Percentiles rank a stretch among this genome's conserved stretches.
Conservation (phyloP, 1,139 yeast species). For the Geotrichum klebahnii region DNA sequence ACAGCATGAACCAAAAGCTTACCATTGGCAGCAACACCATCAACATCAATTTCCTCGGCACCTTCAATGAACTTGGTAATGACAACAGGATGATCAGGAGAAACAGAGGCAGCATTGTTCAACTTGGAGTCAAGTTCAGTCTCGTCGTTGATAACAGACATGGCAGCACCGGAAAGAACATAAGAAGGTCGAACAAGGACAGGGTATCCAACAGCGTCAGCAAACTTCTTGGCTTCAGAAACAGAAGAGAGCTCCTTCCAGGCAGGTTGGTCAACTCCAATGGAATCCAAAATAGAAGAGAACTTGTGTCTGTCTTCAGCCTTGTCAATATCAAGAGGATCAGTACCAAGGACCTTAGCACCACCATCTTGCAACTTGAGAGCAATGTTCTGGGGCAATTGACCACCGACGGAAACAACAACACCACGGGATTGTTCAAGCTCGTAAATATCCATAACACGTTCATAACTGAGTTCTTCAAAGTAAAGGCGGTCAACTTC, state of each 20-base stretch:
- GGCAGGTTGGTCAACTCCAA: constrained; percentile 98
- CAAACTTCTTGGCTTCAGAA: constrained; percentile 89
- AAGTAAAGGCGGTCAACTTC: constrained; percentile 97
- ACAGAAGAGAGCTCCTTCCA: constrained; percentile 97
- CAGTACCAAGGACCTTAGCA: constrained; percentile 92
- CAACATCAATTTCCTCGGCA: constrained; percentile 98
- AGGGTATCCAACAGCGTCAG: constrained; percentile 87
- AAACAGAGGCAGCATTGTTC: constrained; percentile 92
- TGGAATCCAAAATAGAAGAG: constrained; percentile 93
- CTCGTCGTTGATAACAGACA: constrained; percentile 91
- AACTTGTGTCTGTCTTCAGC: constrained; percentile 98
- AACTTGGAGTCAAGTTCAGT: constrained; percentile 85
- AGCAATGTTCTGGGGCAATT: constrained; percentile 95
- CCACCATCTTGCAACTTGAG: constrained; percentile 89
- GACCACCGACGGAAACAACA: constrained; percentile 98
- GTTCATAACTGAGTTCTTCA: constrained; percentile 90
- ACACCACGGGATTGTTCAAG: constrained; percentile 90
- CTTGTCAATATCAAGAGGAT: constrained; percentile 97
- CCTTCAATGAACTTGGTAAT: constrained; percentile 95
- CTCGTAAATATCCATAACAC: constrained; percentile 93
- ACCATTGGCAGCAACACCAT: constrained; percentile 96
- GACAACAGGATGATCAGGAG: constrained; percentile 97
- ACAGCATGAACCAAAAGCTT: constrained; percentile 95
- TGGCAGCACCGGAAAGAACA: constrained; percentile 97
- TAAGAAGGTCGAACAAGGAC: constrained; percentile 97